Evolutionary conservation across 148 eudicot genomes (phyloP), one percentile per base, ranked within the genome.

Genomic region (Linanthus parryae): DNA sequence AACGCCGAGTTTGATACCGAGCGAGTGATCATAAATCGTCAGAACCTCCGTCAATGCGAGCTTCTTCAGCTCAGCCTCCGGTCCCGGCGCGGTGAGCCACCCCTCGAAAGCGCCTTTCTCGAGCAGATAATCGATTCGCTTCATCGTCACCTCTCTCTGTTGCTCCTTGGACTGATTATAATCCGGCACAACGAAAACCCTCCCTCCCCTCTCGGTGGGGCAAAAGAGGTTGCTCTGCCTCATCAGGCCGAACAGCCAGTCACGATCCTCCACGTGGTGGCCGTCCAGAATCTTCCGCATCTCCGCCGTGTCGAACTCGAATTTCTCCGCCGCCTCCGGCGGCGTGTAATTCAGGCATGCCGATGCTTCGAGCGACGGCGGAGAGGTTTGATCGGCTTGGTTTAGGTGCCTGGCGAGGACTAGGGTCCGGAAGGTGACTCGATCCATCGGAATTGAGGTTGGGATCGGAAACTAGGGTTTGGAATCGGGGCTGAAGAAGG

Each of bases 101-200:
- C n/a, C n/a, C n/a, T n/a, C n/a, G n/a, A n/a, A n/a, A n/a, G n/a
- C n/a, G n/a, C n/a, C n/a, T n/a, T n/a, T n/a, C n/a, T n/a, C n/a
- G n/a, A n/a, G n/a, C n/a, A n/a, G n/a, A n/a, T n/a, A n/a, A n/a
- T 80, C 77, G 20, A 64, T 62, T 1, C 61, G 65, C 53, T 39
- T 72, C 75, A 84, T 31, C 0, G 94, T 84, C 50, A 79, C 65
- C 65, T 76, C 94, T 33, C 94, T 62, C 65, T 88, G 87, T 56
- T 81, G 80, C 49, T 88, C 90, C 90, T 76, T 84, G 8, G 89
- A 63, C 34, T 81, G 87, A 28, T 84, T 84, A 37, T 76, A 84
- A 44, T 84, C 87, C 1, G 94, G 82, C 27, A 29, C 44, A 2
- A 82, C 75, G 37, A 76, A 88, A 0, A 56, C 47, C 34, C 72